Conservation (phyloP, 1,284 basidiomycete species). For the Trichosporon ovoides region DNA sequence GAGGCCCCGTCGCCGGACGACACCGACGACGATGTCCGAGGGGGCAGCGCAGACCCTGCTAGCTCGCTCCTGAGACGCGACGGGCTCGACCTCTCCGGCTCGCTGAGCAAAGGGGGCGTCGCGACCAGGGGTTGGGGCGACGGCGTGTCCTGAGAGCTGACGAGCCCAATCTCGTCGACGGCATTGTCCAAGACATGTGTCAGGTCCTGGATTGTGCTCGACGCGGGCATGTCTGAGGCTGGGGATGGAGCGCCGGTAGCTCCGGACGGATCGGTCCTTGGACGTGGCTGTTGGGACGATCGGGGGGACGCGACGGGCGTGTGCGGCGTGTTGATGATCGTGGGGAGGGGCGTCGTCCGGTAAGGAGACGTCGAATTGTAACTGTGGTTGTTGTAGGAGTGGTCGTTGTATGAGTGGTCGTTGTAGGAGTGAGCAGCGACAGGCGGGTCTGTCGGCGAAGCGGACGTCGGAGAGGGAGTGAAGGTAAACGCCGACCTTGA, state of each 20-base stretch:
- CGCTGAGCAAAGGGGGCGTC: slow-evolving; percentile 28
- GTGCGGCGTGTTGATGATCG: slow-evolving; percentile 33
- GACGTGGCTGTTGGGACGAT: neutral
- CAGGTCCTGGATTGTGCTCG: slow-evolving; percentile 40
- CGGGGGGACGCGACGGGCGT: slow-evolving; percentile 14
- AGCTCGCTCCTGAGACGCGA: slow-evolving; percentile 10
- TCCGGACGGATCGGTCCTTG: slow-evolving; percentile 1
- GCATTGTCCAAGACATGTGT: slow-evolving; percentile 46
- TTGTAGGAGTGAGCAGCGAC: neutral
- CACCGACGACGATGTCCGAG: slow-evolving; percentile 19
- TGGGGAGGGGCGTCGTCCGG: slow-evolving; percentile 30
- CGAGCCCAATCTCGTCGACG: slow-evolving; percentile 44
- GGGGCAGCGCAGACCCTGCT: slow-evolving; percentile 45
- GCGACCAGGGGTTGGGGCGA: too few relatives aligned
- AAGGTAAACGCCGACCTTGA: neutral
- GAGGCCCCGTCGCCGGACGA: neutral
- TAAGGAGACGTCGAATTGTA: neutral
- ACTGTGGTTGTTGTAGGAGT: neutral
- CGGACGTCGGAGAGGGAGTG: neutral
- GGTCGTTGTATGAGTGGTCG: neutral
- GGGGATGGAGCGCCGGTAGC: neutral
- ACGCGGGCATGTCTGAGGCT: neutral
- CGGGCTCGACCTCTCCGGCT: slow-evolving; percentile 18
- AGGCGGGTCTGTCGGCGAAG: neutral
- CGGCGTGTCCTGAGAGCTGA: slow-evolving; percentile 36